A percentile compares a stretch with the other conserved stretches of the same genome.
Evolutionary conservation across 768 basidiomycete genomes (phyloP).

Genomic region (Bullera alba): DNA sequence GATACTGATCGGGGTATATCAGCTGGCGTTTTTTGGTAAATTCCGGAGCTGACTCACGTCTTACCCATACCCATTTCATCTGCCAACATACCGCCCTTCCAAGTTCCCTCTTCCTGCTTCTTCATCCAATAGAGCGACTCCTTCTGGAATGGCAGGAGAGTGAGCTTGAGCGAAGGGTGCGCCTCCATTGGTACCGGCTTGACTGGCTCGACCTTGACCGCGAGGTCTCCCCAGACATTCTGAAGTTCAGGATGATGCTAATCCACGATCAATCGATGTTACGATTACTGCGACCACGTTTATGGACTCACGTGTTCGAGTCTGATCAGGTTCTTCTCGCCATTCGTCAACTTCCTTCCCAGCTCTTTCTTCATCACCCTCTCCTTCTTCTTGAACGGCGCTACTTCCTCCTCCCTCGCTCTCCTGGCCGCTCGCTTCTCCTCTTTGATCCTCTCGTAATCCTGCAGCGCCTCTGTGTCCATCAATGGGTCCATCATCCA

Average conservation of each 20-base stretch:
- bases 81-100: conserved; percentile 88
- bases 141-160: conserved; percentile 85
- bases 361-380: conserved; percentile 53
- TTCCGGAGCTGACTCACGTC: conserved; percentile 37
- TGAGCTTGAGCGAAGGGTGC: conserved; percentile 73
- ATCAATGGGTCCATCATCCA: background rate
- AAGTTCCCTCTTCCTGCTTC: conserved; percentile 77
- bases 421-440: conserved; percentile 9
- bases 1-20: conserved; percentile 55
- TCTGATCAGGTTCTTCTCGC: conserved; percentile 52
- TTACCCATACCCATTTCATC: conserved; percentile 58
- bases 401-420: conserved; percentile 38
- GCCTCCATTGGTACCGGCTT: conserved; percentile 67
- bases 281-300: background rate
- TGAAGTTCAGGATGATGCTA: conserved; percentile 71
- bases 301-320: conserved; percentile 17
- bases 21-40: conserved; percentile 65
- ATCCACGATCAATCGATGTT: conserved; percentile 5
- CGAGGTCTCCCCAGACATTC: conserved; percentile 82
- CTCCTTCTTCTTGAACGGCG: conserved; percentile 32
- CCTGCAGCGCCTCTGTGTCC: background rate
- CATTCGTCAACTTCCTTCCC: conserved; percentile 64
- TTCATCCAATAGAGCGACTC: conserved; percentile 96
- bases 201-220: conserved; percentile 56
- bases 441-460: conserved; percentile 2